Percentiles rank a stretch among this genome's conserved stretches.
Conservation (phyloP, 225 moss, liverwort and hornwort genomes). For the Physcomitrium patens region DNA sequence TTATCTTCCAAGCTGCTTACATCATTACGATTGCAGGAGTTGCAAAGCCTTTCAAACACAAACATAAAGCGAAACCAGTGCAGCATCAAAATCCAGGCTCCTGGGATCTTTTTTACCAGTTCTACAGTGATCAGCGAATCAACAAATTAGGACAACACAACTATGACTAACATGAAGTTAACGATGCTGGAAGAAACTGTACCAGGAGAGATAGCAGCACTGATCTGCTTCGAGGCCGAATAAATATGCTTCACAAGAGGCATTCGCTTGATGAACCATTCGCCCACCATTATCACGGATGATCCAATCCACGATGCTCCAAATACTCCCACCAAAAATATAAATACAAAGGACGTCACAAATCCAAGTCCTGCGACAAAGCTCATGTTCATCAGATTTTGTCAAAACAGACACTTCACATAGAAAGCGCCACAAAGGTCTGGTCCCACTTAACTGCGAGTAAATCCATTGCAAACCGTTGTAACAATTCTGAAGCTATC, state of each 20-base stretch:
- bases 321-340: conserved; percentile 96
- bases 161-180: background rate
- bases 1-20: no score
- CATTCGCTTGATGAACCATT: conserved; percentile 99
- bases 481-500: background rate
- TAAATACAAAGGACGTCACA: conserved; percentile 92
- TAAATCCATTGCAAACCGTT: background rate
- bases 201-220: conserved; percentile 99
- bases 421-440: conserved; percentile 4
- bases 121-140: no score
- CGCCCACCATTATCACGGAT: conserved; percentile 90
- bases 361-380: conserved; percentile 86
- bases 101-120: no score
- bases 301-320: conserved; percentile 99
- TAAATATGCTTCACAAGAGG: conserved; percentile 98
- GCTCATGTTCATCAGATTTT: conserved; percentile 10
- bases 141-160: background rate
- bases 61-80: no score
- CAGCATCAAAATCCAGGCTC: no score
- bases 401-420: background rate
- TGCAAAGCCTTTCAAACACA: no score
- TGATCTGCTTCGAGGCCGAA: conserved; percentile 99
- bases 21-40: no score
- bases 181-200: conserved; percentile 6
- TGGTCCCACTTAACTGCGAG: background rate